Percentiles rank a stretch among this genome's conserved stretches.
These are phyloP conservation scores for Mycena olivaceomarginata DNA, from an alignment of 768 basidiomycete genomes.

Conservation along the genomic window DNA sequence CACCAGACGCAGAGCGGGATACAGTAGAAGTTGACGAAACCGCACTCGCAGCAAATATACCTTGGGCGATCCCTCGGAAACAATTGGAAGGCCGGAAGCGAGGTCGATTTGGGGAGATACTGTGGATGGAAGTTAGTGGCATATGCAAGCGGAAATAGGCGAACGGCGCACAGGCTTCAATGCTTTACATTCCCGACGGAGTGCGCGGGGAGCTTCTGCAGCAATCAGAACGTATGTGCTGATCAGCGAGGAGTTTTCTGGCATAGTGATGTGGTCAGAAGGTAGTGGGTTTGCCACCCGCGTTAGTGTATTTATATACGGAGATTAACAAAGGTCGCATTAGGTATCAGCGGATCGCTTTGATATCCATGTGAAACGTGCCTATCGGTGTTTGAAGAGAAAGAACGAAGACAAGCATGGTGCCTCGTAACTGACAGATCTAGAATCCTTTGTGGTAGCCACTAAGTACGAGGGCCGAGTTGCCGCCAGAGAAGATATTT, in stretches of 20 bases:
- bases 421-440: too few relatives aligned
- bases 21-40: slow-evolving; percentile 36
- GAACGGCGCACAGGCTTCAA: slow-evolving; percentile 16
- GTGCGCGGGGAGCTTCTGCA: slow-evolving; percentile 6
- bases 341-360: background rate
- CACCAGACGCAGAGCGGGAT: slow-evolving; percentile 39
- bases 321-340: slow-evolving; percentile 28
- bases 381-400: too few relatives aligned
- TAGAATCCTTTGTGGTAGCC: too few relatives aligned
- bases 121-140: background rate
- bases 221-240: too few relatives aligned
- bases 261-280: background rate
- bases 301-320: slow-evolving; percentile 21
- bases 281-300: slow-evolving; percentile 3
- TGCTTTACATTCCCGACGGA: slow-evolving; percentile 31
- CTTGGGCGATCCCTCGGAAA: slow-evolving; percentile 26
- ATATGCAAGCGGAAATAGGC: background rate
- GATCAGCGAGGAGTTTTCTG: background rate
- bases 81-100: slow-evolving; percentile 36
- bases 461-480: too few relatives aligned
- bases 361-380: too few relatives aligned
- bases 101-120: slow-evolving; percentile 34
- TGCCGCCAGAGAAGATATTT: too few relatives aligned
- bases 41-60: slow-evolving; percentile 26
- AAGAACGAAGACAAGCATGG: too few relatives aligned